Percentiles rank a stretch among this genome's conserved stretches.
These are phyloP conservation scores for Colletotrichum incanum DNA, from an alignment of 2,329 filamentous ascomycete species.

Conservation along the genomic window DNA sequence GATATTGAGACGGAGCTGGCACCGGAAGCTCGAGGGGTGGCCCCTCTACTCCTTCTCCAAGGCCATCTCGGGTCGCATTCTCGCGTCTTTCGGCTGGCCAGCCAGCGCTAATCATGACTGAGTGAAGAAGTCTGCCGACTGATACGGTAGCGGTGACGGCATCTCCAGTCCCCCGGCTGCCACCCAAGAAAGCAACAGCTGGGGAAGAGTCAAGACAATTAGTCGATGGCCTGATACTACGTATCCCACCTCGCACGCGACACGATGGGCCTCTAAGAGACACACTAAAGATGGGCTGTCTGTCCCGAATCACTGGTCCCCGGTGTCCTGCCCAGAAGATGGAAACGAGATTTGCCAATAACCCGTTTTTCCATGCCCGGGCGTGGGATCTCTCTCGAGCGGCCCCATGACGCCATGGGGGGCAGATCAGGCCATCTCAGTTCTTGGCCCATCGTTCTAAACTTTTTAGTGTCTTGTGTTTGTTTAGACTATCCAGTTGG, in stretches of 20 bases:
- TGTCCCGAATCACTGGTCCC: conserved; percentile 8
- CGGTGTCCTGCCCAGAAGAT: neutral
- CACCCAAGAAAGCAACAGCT: neutral
- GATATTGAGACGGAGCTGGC: conserved; percentile 11
- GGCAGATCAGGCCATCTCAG: neutral
- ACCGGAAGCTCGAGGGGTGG: conserved; percentile 15
- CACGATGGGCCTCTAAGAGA: neutral
- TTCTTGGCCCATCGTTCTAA: conserved; percentile 6
- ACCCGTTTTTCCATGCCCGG: neutral
- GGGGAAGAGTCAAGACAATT: neutral
- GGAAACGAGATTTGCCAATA: conserved; percentile 15
- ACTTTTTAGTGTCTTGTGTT: neutral
- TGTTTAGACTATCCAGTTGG: neutral
- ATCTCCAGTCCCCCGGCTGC: neutral
- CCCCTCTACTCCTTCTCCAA: neutral
- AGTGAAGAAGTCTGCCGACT: neutral
- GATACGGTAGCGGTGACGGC: conserved; percentile 8
- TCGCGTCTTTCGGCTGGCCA: conserved; percentile 11
- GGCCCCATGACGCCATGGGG: conserved; percentile 4
- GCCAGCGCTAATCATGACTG: neutral
- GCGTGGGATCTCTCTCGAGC: neutral
- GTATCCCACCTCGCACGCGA: conserved; percentile 3
- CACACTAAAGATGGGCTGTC: neutral
- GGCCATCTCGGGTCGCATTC: neutral
- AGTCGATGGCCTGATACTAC: neutral